Evolutionary conservation across 169 alveolate genomes (phyloP).

Genomic region (Eimeria praecox): DNA sequence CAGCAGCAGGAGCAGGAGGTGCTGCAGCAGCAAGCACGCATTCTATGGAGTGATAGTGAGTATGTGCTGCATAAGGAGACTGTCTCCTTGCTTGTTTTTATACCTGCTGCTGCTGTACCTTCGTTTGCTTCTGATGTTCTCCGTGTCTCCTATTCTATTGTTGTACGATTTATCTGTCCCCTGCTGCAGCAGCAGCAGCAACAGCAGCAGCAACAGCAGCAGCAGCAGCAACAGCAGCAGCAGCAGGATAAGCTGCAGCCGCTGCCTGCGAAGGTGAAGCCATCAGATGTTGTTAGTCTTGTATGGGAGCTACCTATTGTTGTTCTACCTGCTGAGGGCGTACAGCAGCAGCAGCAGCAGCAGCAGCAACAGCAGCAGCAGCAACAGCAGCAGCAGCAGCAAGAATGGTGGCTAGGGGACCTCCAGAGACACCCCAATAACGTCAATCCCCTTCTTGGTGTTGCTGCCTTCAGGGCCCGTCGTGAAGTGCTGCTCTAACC

Average conservation of each 20-base stretch:
- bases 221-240: constrained; percentile 9
- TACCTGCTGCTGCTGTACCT: constrained; percentile 18
- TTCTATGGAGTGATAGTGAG: constrained; percentile 19
- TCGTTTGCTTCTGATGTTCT: background rate
- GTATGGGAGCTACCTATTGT: constrained; percentile 42
- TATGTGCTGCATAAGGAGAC: constrained; percentile 19
- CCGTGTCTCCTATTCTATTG: constrained; percentile 3
- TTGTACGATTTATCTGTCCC: constrained; percentile 6
- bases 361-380: constrained; percentile 54
- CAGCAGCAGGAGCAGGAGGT: constrained; percentile 45
- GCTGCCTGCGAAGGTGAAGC: background rate
- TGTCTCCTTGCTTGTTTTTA: background rate
- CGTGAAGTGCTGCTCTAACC: constrained; percentile 31
- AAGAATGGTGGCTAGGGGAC: background rate
- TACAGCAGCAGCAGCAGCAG: background rate
- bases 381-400: constrained; percentile 49
- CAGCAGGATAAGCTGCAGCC: constrained; percentile 46
- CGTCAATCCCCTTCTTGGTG: background rate
- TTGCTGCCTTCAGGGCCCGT: constrained; percentile 24
- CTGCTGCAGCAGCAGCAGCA: constrained; percentile 1
- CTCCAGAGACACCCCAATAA: background rate
- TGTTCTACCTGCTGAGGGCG: background rate
- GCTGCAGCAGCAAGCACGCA: constrained; percentile 54
- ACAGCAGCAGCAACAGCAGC: constrained; percentile 17
- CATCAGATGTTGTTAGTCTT: background rate